Base-by-base conservation (phyloP, 2,329 filamentous ascomycete species). In the Neonectria ditissima region DNA sequence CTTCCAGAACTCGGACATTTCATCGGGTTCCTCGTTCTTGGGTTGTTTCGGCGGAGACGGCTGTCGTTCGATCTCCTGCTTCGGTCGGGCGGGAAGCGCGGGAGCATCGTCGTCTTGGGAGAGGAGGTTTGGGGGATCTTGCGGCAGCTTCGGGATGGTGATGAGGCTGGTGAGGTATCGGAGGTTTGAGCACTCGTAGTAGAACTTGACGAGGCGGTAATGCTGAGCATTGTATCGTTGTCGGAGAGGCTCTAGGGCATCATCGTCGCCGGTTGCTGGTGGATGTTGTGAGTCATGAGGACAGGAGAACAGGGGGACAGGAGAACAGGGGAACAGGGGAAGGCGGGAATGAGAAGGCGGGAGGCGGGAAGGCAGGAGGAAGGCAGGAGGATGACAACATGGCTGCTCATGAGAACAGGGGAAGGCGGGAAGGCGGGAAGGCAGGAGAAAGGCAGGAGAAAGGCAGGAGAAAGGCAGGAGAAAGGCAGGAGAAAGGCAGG, bases 1-100 rank as follows among this genome's bases (percentile, higher is more conserved):
- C 81, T 97, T 97, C 96, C 96, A 99, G 79, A 99, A 99, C 73
- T 99, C 96, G 55, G 93, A 93, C 75, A 99, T 98, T 52, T 97
- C 93, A 74, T 96, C 94, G 0, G 95, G 95, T 73, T 97, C 96
- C 4, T 94, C 89, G 0, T 87, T 82, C 71, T 90, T 90, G 7
- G 89, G 86, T 52, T 86, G 83, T 10, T 88, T 87, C 1, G 91
- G 88, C 1, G 93, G 92, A 1, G 91, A 89, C 1, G 92, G 90
- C 58, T 87, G 81, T 77, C 81, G 85, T 82, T 84, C 91, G 72
- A 87, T 92, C 80, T 85, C 94, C 83, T 84, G 91, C 81, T 86
- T 97, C 78, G 84, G 96, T 64, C 96, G 87, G 24, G 89, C 88
- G 0, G 96, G 96, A 56, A 99, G 82, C 13, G 92, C 91, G 2